Percentiles rank a stretch among this genome's conserved stretches.
phyloP scores from a whole-genome alignment of 306 rosid species.

The Castanopsis chinensis region DNA sequence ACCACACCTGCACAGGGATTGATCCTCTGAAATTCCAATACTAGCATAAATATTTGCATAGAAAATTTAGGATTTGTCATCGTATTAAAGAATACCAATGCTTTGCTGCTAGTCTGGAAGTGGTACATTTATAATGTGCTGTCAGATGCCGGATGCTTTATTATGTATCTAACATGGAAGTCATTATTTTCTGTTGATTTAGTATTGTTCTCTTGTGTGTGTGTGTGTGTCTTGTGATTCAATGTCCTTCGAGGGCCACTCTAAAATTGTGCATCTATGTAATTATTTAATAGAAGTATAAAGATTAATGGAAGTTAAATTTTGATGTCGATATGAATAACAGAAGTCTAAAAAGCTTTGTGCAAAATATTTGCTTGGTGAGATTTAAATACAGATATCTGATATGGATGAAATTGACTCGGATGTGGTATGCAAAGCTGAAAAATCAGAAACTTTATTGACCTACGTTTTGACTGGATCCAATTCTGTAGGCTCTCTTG shows the following conservation, averaged over 20 bases:
- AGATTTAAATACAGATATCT: no score
- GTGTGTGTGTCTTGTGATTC: neutral
- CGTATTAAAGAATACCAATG: neutral
- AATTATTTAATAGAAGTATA: neutral
- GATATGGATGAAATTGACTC: no score
- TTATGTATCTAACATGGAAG: neutral
- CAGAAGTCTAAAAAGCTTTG: neutral
- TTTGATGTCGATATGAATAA: neutral
- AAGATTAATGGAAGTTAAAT: neutral
- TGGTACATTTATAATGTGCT: neutral
- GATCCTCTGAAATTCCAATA: slow-evolving; percentile 8
- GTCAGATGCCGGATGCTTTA: neutral
- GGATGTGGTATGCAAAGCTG: no score
- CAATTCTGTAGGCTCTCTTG: no score
- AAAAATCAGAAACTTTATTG: no score
- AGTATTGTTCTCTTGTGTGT: neutral
- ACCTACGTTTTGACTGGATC: no score
- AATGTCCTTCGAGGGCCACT: neutral
- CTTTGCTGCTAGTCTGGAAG: neutral
- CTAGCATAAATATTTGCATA: neutral
- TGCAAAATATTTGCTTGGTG: no score
- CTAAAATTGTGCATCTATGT: neutral
- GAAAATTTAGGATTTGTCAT: neutral
- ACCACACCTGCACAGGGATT: slow-evolving; percentile 15
- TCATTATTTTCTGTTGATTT: neutral